Conservation (phyloP, 2,329 filamentous ascomycete genomes). For the Neonectria coccinea region DNA sequence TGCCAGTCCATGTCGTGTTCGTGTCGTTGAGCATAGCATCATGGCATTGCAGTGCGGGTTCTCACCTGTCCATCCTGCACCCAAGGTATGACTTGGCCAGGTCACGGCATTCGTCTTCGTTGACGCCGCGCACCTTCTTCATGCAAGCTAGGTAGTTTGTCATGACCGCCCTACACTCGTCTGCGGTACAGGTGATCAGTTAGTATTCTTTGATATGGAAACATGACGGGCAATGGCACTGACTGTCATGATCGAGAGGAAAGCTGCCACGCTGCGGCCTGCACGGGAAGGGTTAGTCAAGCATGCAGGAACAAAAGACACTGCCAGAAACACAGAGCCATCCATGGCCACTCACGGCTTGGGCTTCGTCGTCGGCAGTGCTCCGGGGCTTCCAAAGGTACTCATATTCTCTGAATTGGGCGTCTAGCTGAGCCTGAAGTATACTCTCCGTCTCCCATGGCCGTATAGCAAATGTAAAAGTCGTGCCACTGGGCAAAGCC, state of each 20-base stretch:
- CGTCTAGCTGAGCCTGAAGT: constrained; percentile 22
- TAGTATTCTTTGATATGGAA: constrained; percentile 18
- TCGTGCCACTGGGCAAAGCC: constrained; percentile 20
- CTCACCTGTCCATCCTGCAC: constrained; percentile 95
- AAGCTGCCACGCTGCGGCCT: constrained; percentile 93
- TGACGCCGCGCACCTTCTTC: constrained; percentile 84
- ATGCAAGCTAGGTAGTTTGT: constrained; percentile 87
- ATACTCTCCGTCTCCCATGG: constrained; percentile 20
- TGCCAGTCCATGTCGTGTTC: neutral
- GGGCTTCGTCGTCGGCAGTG: constrained; percentile 73
- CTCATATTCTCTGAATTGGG: constrained; percentile 59
- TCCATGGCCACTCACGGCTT: constrained; percentile 67
- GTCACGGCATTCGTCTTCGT: constrained; percentile 85
- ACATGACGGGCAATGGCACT: constrained; percentile 32
- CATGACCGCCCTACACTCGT: constrained; percentile 95
- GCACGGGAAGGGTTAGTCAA: constrained; percentile 29
- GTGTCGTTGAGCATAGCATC: constrained; percentile 26
- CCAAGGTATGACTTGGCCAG: constrained; percentile 89
- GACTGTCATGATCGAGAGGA: constrained; percentile 88
- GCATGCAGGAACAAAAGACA: constrained; percentile 9
- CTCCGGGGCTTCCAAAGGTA: constrained; percentile 77
- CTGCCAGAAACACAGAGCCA: constrained; percentile 1
- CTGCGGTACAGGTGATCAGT: constrained; percentile 57
- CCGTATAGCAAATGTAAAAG: constrained; percentile 22
- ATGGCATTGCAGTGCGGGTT: constrained; percentile 2